Conservation (phyloP, 331 rosid genomes). For the Prunus yedoensis region DNA sequence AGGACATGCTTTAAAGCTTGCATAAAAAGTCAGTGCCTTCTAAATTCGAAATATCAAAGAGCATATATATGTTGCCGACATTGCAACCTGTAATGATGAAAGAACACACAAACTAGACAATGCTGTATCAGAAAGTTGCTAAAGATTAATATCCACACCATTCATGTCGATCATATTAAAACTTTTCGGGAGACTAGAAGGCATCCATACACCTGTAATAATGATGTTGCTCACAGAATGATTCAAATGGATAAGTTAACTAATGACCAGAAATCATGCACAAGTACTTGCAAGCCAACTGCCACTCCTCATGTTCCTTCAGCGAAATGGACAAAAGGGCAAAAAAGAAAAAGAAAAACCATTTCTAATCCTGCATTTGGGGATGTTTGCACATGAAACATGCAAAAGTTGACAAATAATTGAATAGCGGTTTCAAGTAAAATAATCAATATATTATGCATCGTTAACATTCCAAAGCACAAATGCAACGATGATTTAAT, state of each 20-base stretch:
- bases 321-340: background rate
- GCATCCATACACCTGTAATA: background rate
- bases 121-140: background rate
- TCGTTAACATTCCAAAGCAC: background rate
- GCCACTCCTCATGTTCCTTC: background rate
- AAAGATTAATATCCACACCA: background rate
- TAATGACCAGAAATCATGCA: background rate
- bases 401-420: background rate
- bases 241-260: background rate
- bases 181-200: too few species aligned
- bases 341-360: background rate
- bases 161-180: background rate
- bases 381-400: constrained; percentile 1
- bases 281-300: constrained; percentile 1
- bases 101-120: background rate
- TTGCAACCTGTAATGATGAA: background rate
- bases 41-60: background rate
- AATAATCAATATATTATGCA: background rate
- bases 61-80: background rate
- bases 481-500: background rate
- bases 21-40: background rate
- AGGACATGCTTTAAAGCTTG: background rate
- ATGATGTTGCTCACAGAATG: background rate
- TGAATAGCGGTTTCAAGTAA: background rate
- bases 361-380: background rate